These are phyloP conservation scores for Bjerkandera adusta DNA, from an alignment of 1,284 basidiomycete species.

Conservation along the genomic window DNA sequence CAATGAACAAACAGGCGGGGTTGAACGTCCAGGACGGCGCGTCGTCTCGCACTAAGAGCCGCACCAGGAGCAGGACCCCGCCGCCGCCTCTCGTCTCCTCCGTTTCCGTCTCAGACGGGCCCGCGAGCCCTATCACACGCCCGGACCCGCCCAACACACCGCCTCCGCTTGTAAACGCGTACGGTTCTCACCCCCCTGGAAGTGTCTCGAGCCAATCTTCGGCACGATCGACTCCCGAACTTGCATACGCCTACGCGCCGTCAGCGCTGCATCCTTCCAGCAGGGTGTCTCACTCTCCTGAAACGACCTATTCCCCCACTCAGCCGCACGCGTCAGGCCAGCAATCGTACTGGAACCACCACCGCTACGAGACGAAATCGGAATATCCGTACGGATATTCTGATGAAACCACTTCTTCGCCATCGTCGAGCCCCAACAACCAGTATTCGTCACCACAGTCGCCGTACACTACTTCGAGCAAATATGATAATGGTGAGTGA, in stretches of 20 bases:
- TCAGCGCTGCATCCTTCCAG: constrained; percentile 4
- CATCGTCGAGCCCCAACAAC: constrained; percentile 13
- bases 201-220: constrained; percentile 21
- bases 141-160: constrained; percentile 30
- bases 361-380: constrained; percentile 4
- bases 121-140: background rate
- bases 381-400: no score
- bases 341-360: background rate
- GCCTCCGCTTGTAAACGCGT: constrained; percentile 26
- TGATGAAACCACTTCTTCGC: no score
- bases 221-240: constrained; percentile 22
- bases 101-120: constrained; percentile 3
- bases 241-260: constrained; percentile 15
- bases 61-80: constrained; percentile 14
- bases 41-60: constrained; percentile 6
- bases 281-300: constrained; percentile 8
- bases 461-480: constrained; percentile 12
- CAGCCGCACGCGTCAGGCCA: constrained; percentile 2
- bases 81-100: constrained; percentile 15
- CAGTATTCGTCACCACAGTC: constrained; percentile 9
- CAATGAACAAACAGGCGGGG: constrained; percentile 28
- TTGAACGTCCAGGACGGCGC: constrained; percentile 6
- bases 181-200: constrained; percentile 15
- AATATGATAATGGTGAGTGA: no score
- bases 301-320: constrained; percentile 1